Evolutionary conservation across 192 early-diverging fungal species (phyloP).

Genomic region (Jimgerdemannia lactiflua): DNA sequence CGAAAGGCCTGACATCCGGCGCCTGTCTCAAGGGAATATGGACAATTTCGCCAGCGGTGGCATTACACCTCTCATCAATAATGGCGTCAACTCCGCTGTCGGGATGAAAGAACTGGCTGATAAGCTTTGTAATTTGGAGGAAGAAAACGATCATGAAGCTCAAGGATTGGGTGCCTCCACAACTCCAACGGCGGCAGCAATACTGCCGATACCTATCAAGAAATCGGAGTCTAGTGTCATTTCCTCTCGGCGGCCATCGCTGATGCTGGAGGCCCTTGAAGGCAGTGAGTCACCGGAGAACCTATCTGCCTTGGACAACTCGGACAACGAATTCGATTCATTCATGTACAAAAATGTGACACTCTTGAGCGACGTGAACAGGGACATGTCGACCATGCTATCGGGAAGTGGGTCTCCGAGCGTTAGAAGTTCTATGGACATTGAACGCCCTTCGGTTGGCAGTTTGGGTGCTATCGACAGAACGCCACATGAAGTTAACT

Average conservation of each 20-base stretch:
- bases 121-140: not conserved
- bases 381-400: slow-evolving; percentile 40
- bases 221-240: not conserved
- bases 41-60: slow-evolving; percentile 33
- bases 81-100: not conserved
- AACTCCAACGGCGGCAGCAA: not conserved
- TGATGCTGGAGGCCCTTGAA: not conserved
- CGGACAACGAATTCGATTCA: slow-evolving; percentile 38
- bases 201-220: not conserved
- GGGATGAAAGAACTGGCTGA: slow-evolving; percentile 1
- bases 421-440: slow-evolving; percentile 5
- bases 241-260: not conserved
- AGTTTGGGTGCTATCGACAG: not conserved
- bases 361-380: slow-evolving; percentile 50
- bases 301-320: not conserved
- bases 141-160: not conserved
- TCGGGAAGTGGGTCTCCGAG: not conserved
- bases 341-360: slow-evolving; percentile 58
- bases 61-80: not conserved
- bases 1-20: slow-evolving; percentile 74
- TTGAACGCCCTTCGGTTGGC: not conserved
- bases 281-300: not conserved
- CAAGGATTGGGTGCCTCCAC: not conserved
- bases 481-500: not conserved
- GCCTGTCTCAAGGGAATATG: slow-evolving; percentile 63